A percentile compares a stretch with the other conserved stretches of the same genome.
Evolutionary conservation across 1,284 basidiomycete genomes (phyloP).

Genomic region (Cutaneotrichosporon cyanovorans): DNA sequence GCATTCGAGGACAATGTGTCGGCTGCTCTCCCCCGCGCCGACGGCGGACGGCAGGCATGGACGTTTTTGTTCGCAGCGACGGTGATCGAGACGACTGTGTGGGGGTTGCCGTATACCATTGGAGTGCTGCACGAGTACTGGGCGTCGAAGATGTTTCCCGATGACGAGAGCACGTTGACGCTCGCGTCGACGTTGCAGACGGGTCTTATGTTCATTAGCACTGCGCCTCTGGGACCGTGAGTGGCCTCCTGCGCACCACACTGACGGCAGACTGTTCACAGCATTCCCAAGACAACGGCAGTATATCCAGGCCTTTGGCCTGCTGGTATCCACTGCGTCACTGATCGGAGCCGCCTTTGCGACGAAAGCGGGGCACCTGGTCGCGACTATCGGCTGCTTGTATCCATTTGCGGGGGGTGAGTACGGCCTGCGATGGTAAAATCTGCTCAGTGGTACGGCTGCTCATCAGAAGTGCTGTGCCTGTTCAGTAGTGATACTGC

Average conservation of each 20-base stretch:
- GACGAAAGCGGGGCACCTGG: slow-evolving; percentile 35
- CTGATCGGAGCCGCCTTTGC: slow-evolving; percentile 36
- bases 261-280: slow-evolving; percentile 23
- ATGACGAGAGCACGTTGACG: slow-evolving; percentile 15
- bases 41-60: slow-evolving; percentile 38
- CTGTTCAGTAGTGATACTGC: too few relatives aligned
- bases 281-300: slow-evolving; percentile 26
- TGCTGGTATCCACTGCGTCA: slow-evolving; percentile 20
- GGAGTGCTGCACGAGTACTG: slow-evolving; percentile 41
- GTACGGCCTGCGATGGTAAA: too few relatives aligned
- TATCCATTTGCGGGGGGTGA: slow-evolving; percentile 32
- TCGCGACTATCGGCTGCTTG: slow-evolving; percentile 37
- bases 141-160: slow-evolving; percentile 27
- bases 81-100: slow-evolving; percentile 36
- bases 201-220: slow-evolving; percentile 37
- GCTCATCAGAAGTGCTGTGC: too few relatives aligned
- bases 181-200: slow-evolving; percentile 38
- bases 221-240: slow-evolving; percentile 33
- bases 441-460: too few relatives aligned
- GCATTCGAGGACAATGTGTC: neutral
- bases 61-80: slow-evolving; percentile 37
- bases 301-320: slow-evolving; percentile 25
- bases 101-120: slow-evolving; percentile 38
- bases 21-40: slow-evolving; percentile 28
- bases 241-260: slow-evolving; percentile 2